Conservation (phyloP, 2,329 filamentous ascomycete genomes). For the Clarireedia sp. region DNA sequence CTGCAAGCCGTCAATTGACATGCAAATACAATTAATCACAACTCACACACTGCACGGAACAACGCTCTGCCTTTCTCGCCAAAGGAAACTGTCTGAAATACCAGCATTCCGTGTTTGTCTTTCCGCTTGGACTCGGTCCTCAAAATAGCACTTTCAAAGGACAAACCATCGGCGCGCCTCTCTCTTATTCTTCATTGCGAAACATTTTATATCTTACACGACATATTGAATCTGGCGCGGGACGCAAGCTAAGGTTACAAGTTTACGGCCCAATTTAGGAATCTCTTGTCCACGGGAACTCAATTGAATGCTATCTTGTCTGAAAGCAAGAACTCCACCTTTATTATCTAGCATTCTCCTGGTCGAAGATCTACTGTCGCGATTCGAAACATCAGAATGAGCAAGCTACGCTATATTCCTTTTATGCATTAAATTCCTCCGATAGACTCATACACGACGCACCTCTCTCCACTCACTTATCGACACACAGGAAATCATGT, state of each 20-base stretch:
- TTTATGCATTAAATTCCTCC: slow-evolving; percentile 6
- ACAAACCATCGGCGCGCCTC: not conserved
- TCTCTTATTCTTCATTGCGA: not conserved
- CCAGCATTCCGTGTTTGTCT: too few relatives aligned
- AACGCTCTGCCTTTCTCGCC: not conserved
- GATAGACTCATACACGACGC: not conserved
- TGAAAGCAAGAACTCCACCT: not conserved
- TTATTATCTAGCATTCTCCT: not conserved
- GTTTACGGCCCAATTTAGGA: not conserved
- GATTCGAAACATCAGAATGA: slow-evolving; percentile 7
- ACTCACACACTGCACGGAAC: not conserved
- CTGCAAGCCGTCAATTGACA: not conserved
- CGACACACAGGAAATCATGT: slow-evolving; percentile 32
- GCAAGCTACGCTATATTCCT: not conserved
- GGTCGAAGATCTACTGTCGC: not conserved
- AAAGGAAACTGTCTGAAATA: too few relatives aligned
- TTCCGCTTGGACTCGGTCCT: not conserved
- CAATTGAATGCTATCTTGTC: too few relatives aligned
- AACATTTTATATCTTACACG: not conserved
- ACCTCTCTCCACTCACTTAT: not conserved
- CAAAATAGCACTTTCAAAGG: not conserved
- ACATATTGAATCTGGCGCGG: not conserved
- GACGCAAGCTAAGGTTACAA: not conserved
- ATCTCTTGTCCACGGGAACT: too few relatives aligned
- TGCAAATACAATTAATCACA: not conserved